Base-by-base conservation (phyloP, 106 monocot species). In the Dendrobium chrysotoxum region DNA sequence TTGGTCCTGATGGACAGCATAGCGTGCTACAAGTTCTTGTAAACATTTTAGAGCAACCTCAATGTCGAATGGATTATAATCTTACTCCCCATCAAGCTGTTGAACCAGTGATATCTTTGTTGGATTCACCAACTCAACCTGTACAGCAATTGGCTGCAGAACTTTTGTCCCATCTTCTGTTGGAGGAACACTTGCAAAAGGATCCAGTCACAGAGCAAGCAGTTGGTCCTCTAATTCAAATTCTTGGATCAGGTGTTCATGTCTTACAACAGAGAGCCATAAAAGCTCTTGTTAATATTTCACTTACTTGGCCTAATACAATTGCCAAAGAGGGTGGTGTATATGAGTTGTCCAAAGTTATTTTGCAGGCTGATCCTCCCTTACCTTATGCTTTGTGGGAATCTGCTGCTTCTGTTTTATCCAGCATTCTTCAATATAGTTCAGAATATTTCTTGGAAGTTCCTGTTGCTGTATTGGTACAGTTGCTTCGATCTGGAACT, bases 241-340 rank as follows among this genome's bases (percentile, higher is more conserved):
- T 90, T 86, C 90, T 99, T 81, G 91, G 93, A 21, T 95, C 99
- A 80, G 93, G 88, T 66, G 78, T 87, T 28, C 88, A 85, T 38
- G 87, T 87, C 35, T 75, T 93, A 71, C 95, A 95, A 80, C 95
- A 99, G 44, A 87, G 88, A 82, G 95, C 91, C 76, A 90, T 99
- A 78, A 95, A 93, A 84, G 91, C 91, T 81, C 93, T 99, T 77
- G 87, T 86, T 53, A 91, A 88, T 53, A 87, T 99, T 71, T 82
- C 95, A 75, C 80, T 91, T 47, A 78, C 75, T 78, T 99, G 99
- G 99, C 89, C 99, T 80, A 99, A 91, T 81, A 89, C 92, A 65
- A 95, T 99, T 75, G 99, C 99, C n/a, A 99, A 99, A 83, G 95
- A 99, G 67, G 99, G 99, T 73, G 99, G 99, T 68, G 95, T 99